These are phyloP conservation scores for Rubia yunnanensis DNA, from an alignment of 257 asterid genomes.

Conservation along the genomic window DNA sequence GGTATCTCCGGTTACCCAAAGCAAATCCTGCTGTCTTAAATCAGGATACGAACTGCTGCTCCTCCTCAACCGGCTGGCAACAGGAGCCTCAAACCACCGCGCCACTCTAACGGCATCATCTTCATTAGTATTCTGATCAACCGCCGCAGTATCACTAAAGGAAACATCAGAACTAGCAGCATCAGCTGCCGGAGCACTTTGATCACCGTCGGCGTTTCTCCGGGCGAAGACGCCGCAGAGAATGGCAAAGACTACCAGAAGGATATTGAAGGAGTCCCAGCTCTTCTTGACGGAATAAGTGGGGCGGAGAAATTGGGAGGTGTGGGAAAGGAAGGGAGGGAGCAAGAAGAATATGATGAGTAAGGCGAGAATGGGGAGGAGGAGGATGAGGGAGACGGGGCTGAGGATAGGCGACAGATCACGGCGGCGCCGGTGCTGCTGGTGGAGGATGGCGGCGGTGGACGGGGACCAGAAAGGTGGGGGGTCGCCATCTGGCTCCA, in stretches of 20 bases:
- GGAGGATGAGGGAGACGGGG: slow-evolving; percentile 48
- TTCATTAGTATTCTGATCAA: background rate
- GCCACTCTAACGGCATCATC: slow-evolving; percentile 1
- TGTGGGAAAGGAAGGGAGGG: slow-evolving; percentile 52
- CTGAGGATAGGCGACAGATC: slow-evolving; percentile 38
- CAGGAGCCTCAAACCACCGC: slow-evolving; percentile 39
- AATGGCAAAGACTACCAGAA: slow-evolving; percentile 59
- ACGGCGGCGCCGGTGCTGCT: slow-evolving; percentile 48
- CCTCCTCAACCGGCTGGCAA: slow-evolving; percentile 43
- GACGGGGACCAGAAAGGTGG: slow-evolving; percentile 56
- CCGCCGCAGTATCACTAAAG: slow-evolving; percentile 1
- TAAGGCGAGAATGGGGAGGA: slow-evolving; percentile 36
- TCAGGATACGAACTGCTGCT: slow-evolving; percentile 83
- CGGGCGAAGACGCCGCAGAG: slow-evolving; percentile 72
- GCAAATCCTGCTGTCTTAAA: slow-evolving; percentile 47
- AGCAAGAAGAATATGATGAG: slow-evolving; percentile 36
- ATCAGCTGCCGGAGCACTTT: slow-evolving; percentile 8
- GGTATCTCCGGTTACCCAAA: slow-evolving; percentile 39
- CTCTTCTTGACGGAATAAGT: slow-evolving; percentile 53
- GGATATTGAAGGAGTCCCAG: slow-evolving; percentile 60
- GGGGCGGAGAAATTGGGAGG: slow-evolving; percentile 48
- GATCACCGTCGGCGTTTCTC: slow-evolving; percentile 44
- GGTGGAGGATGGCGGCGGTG: slow-evolving; percentile 28
- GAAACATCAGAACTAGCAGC: background rate
- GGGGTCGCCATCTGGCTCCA: slow-evolving; percentile 61